These are phyloP conservation scores for Monosporozyma unispora DNA, from an alignment of 805 yeast genomes.

Conservation along the genomic window DNA sequence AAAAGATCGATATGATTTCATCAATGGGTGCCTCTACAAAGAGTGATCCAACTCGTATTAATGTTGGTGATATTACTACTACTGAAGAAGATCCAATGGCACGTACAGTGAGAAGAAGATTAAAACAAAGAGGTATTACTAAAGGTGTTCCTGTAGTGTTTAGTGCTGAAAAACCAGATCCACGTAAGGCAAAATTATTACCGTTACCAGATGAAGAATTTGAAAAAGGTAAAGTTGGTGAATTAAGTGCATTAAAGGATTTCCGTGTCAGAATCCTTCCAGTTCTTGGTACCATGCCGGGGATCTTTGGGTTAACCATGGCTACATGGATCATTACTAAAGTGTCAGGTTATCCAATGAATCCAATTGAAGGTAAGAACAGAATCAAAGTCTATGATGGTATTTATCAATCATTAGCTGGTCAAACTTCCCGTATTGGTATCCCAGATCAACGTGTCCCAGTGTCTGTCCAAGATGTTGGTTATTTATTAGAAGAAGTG, in stretches of 20 bases:
- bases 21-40: conserved; percentile 98
- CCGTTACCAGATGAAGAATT: conserved; percentile 80
- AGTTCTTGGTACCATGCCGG: conserved; percentile 95
- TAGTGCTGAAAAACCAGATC: conserved; percentile 94
- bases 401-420: conserved; percentile 72
- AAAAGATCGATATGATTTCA: conserved; percentile 61
- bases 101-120: conserved; percentile 73
- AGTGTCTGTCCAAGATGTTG: conserved; percentile 60
- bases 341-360: conserved; percentile 82
- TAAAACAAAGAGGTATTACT: conserved; percentile 69
- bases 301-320: conserved; percentile 84
- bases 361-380: conserved; percentile 84
- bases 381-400: conserved; percentile 80
- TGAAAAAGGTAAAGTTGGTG: conserved; percentile 53
- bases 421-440: conserved; percentile 76
- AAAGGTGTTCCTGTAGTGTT: conserved; percentile 79
- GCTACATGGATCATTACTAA: conserved; percentile 75
- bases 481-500: conserved; percentile 81
- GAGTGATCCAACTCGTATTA: conserved; percentile 87
- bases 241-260: conserved; percentile 76
- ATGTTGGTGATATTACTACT: conserved; percentile 77
- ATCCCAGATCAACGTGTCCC: conserved; percentile 68
- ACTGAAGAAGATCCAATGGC: conserved; percentile 94
- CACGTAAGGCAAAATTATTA: conserved; percentile 77
- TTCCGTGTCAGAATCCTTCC: conserved; percentile 93